phyloP scores from a whole-genome alignment of 441 rosid species.

The Iberis amara region DNA sequence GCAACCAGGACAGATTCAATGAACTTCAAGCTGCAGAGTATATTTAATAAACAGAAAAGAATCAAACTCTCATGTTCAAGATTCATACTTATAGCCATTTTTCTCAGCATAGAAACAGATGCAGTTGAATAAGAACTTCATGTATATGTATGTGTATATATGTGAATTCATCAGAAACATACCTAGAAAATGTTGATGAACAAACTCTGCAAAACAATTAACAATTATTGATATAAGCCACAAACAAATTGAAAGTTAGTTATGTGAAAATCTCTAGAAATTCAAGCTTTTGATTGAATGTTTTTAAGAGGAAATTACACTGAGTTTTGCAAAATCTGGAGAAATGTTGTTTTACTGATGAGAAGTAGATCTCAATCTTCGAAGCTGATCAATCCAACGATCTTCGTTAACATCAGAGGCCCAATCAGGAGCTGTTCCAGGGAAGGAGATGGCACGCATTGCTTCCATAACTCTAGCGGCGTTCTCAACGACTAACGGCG shows the following conservation, averaged over 20 bases:
- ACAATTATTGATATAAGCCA: too few species aligned
- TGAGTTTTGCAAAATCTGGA: too few species aligned
- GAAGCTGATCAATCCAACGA: constrained; percentile 66
- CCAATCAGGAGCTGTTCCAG: constrained; percentile 75
- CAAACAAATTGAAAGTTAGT: too few species aligned
- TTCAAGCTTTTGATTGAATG: too few species aligned
- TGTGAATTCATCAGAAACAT: constrained; percentile 14
- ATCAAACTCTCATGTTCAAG: constrained; percentile 2
- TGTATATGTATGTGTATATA: constrained; percentile 20
- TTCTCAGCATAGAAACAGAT: background rate
- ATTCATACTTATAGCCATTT: background rate
- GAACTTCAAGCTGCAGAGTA: constrained; percentile 57
- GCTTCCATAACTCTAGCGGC: constrained; percentile 70
- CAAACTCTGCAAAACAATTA: too few species aligned
- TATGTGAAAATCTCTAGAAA: too few species aligned
- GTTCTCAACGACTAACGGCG: constrained; percentile 60
- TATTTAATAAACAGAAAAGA: constrained; percentile 30
- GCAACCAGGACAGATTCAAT: constrained; percentile 38
- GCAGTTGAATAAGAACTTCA: constrained; percentile 2
- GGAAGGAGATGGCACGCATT: constrained; percentile 70
- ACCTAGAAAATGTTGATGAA: too few species aligned
- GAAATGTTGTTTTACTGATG: constrained; percentile 17
- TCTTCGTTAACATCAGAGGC: constrained; percentile 51
- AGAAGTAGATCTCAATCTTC: constrained; percentile 38
- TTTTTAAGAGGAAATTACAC: too few species aligned